Evolutionary conservation across 2,329 filamentous ascomycete genomes (phyloP).

Genomic region (Clonostachys rhizophaga): DNA sequence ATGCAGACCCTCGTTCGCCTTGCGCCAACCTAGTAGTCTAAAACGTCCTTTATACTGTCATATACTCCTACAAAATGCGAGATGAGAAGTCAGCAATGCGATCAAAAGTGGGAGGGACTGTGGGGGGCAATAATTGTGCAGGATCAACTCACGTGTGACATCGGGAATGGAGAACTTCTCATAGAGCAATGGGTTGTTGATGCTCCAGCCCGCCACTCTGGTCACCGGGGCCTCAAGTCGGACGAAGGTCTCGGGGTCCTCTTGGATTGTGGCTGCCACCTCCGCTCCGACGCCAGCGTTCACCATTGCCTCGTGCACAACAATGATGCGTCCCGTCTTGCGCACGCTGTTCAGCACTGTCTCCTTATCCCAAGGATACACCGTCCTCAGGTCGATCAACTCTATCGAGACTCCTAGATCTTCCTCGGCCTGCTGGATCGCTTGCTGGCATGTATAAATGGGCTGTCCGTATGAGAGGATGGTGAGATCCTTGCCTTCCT

Average conservation of each 20-base stretch:
- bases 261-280: constrained; percentile 83
- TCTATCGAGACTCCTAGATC: constrained; percentile 74
- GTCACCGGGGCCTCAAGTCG: constrained; percentile 80
- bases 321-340: constrained; percentile 81
- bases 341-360: constrained; percentile 76
- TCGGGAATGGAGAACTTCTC: constrained; percentile 83
- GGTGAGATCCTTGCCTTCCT: constrained; percentile 75
- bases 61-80: constrained; percentile 53
- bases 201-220: constrained; percentile 85
- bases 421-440: constrained; percentile 69
- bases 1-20: no score
- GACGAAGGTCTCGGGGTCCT: constrained; percentile 70
- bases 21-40: constrained; percentile 49
- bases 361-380: constrained; percentile 88
- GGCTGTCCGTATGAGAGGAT: constrained; percentile 88
- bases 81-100: background rate
- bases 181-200: constrained; percentile 73
- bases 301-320: constrained; percentile 90
- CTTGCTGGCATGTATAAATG: constrained; percentile 75
- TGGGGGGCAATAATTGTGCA: background rate
- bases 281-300: constrained; percentile 88
- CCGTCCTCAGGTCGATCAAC: constrained; percentile 80
- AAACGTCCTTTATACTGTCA: constrained; percentile 61
- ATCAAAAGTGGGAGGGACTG: background rate
- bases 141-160: constrained; percentile 67